A percentile compares a stretch with the other conserved stretches of the same genome.
These are phyloP conservation scores for Xylaria sp. DNA, from an alignment of 2,329 filamentous ascomycete species.

Conservation along the genomic window DNA sequence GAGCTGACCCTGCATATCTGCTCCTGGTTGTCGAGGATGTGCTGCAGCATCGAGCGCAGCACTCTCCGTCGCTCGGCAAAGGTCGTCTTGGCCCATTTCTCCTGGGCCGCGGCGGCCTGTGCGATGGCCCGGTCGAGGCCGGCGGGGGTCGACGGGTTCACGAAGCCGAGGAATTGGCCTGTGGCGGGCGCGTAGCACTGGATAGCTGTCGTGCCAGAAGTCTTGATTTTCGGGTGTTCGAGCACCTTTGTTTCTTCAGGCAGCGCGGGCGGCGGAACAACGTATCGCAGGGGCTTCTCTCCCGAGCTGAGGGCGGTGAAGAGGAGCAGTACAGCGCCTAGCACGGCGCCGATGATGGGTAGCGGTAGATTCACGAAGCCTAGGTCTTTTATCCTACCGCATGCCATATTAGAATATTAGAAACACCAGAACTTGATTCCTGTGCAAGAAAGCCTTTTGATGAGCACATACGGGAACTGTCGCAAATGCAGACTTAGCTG, in stretches of 20 bases:
- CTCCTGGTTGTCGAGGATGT: constrained; percentile 89
- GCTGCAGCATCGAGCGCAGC: constrained; percentile 80
- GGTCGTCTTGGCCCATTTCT: constrained; percentile 78
- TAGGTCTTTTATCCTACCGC: constrained; percentile 40
- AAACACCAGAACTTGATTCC: background rate
- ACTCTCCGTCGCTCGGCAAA: constrained; percentile 83
- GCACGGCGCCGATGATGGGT: constrained; percentile 34
- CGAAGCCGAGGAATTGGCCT: constrained; percentile 80
- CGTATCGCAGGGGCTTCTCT: constrained; percentile 65
- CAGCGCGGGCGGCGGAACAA: constrained; percentile 69
- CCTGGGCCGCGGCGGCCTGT: constrained; percentile 78
- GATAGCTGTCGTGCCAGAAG: constrained; percentile 72
- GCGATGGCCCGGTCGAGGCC: constrained; percentile 83
- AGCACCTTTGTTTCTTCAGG: constrained; percentile 68
- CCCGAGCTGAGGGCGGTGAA: constrained; percentile 39
- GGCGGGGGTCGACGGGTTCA: constrained; percentile 79
- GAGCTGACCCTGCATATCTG: constrained; percentile 86
- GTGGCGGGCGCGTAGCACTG: constrained; percentile 93
- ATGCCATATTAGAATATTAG: constrained; percentile 21
- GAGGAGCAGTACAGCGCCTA: constrained; percentile 43
- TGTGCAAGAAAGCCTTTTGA: background rate
- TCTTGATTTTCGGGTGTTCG: constrained; percentile 69
- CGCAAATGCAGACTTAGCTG: constrained; percentile 41
- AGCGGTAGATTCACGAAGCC: constrained; percentile 24
- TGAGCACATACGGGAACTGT: constrained; percentile 45